Evolutionary conservation across 495 filamentous ascomycete genomes (phyloP).

Genomic region (Trichodelitschia bisporula): DNA sequence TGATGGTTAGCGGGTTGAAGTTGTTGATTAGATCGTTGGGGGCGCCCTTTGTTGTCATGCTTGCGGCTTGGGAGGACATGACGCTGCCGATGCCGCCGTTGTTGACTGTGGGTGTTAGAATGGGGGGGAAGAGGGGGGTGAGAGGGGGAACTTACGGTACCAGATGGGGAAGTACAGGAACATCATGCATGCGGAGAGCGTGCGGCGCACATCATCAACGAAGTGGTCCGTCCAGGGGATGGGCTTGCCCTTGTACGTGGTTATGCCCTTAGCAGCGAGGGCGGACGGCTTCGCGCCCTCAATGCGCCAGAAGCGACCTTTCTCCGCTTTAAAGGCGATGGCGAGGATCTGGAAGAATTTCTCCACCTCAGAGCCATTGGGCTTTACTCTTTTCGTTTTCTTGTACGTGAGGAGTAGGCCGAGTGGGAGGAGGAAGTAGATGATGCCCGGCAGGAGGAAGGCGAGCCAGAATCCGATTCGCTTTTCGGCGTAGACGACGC

Average conservation of each 20-base stretch:
- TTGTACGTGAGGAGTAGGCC: slow-evolving; percentile 22
- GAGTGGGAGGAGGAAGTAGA: slow-evolving; percentile 22
- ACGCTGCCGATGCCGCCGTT: slow-evolving; percentile 24
- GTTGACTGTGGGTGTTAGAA: slow-evolving; percentile 15
- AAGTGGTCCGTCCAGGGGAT: slow-evolving; percentile 23
- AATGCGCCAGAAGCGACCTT: slow-evolving; percentile 27
- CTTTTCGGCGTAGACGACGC: slow-evolving; percentile 38
- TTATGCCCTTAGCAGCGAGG: slow-evolving; percentile 23
- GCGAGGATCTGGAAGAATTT: slow-evolving; percentile 36
- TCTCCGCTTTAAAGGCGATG: slow-evolving; percentile 32
- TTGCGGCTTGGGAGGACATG: slow-evolving; percentile 27
- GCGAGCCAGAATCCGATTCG: slow-evolving; percentile 49
- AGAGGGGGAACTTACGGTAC: too few species aligned
- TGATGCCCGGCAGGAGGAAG: slow-evolving; percentile 41
- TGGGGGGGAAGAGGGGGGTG: background rate
- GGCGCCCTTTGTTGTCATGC: slow-evolving; percentile 38
- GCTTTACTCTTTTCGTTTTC: slow-evolving; percentile 30
- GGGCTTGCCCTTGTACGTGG: slow-evolving; percentile 6
- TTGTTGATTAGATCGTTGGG: slow-evolving; percentile 20
- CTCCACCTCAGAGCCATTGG: slow-evolving; percentile 34
- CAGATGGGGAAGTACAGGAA: slow-evolving; percentile 30
- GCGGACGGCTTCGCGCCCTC: slow-evolving; percentile 37
- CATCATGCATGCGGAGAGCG: slow-evolving; percentile 25
- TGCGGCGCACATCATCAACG: slow-evolving; percentile 23
- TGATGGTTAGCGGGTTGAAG: slow-evolving; percentile 12